Base-by-base conservation (phyloP, 1,139 yeast genomes). In the Suhomyces bribrorum region DNA sequence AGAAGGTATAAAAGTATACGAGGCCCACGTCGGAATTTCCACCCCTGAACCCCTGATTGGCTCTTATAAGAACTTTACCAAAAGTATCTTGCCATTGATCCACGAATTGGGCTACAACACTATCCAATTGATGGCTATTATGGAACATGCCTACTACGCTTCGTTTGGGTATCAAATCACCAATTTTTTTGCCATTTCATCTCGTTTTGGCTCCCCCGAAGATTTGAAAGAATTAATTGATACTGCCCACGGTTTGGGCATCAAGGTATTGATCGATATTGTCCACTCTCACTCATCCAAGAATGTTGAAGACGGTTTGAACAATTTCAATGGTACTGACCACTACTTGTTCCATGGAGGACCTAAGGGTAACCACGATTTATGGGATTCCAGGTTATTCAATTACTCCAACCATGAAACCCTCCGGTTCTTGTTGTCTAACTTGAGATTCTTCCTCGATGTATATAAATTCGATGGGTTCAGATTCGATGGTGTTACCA, bases 71-170 rank as follows among this genome's bases (percentile, higher is more conserved):
- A 94, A 92, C 58, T 92, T 92, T 59, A 86, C 96, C 15, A 49
- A 68, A 32, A 81, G 86, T 47, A 73, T 89, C 13, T 72, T 92
- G 45, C 98, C 98, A n/a, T 73, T 85, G 31, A 86, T 92, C 51
- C 80, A 80, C 52, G 77, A 82, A 47, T 72, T 90, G 46, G 97
- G 97, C 16, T 92, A 92, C 62, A 88, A 92, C 58, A 83, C 96
- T 6, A 85, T 92, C 52, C 98, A 92, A 63, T 73, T 92, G 56
- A 92, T 92, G 98, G 97, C 98, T 0, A 77, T 92, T 36, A 92
- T 92, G 98, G 98, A 92, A 62, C 98, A 92, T 60, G 97, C 98
- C 1, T 92, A 92, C 62, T 92, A 92, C 59, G 98, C 97, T 1
- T 87, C 96, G 0, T 92, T 92, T 61, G 98, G 98, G 5, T 92